Conservation (phyloP, 176 grass and related monocot species). For the Aegilops speltoides region DNA sequence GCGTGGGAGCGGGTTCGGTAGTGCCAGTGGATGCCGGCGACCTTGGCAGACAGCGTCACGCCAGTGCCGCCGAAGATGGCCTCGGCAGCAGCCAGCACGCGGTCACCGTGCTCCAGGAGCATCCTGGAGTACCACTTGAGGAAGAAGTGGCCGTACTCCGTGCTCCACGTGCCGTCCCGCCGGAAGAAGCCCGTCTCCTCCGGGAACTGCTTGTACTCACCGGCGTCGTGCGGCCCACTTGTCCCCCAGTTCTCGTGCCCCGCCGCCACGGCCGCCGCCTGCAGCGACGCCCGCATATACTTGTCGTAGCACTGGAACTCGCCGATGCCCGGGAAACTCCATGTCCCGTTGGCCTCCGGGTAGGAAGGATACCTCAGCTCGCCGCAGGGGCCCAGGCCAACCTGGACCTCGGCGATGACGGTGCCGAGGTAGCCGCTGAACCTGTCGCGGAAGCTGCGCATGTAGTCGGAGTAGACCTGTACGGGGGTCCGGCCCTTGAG, state of each 20-base stretch:
- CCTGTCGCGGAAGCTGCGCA: slow-evolving; percentile 82
- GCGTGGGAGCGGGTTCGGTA: slow-evolving; percentile 84
- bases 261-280: slow-evolving; percentile 45
- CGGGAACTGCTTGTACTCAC: slow-evolving; percentile 94
- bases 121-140: slow-evolving; percentile 82
- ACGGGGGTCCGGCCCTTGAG: slow-evolving; percentile 81
- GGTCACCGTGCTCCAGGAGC: slow-evolving; percentile 87
- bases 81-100: slow-evolving; percentile 69
- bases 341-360: slow-evolving; percentile 91
- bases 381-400: slow-evolving; percentile 94
- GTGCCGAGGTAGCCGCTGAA: slow-evolving; percentile 75
- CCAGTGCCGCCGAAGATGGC: slow-evolving; percentile 73
- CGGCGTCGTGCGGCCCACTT: slow-evolving; percentile 77
- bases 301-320: slow-evolving; percentile 97
- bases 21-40: slow-evolving; percentile 98
- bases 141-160: slow-evolving; percentile 91
- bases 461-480: slow-evolving; percentile 92
- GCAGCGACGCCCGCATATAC: slow-evolving; percentile 87
- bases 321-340: slow-evolving; percentile 93
- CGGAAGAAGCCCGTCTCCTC: slow-evolving; percentile 97
- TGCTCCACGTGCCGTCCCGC: slow-evolving; percentile 86
- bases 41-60: slow-evolving; percentile 72
- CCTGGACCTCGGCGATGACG: slow-evolving; percentile 84
- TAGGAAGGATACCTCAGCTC: slow-evolving; percentile 96
- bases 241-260: slow-evolving; percentile 77